Evolutionary conservation across 2,329 filamentous ascomycete species (phyloP).

Genomic region (Monilinia fructigena): DNA sequence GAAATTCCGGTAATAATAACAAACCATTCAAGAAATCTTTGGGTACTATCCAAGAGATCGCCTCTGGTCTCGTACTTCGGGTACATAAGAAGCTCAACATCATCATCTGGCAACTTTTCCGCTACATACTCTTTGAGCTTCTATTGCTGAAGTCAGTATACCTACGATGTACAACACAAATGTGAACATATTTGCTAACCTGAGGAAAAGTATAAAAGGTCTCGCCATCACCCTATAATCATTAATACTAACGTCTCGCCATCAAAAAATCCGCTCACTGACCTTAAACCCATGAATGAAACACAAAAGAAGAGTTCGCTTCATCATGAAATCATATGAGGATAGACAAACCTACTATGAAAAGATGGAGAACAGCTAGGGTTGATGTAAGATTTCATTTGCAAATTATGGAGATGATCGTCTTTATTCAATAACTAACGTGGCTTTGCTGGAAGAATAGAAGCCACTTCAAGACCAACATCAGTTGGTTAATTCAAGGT

Average conservation of each 20-base stretch:
- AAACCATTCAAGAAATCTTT: slow-evolving; percentile 55
- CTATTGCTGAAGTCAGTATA: slow-evolving; percentile 29
- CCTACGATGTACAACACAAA: background rate
- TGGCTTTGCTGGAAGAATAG: background rate
- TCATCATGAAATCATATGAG: slow-evolving; percentile 40
- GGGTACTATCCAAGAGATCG: slow-evolving; percentile 56
- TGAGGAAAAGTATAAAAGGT: slow-evolving; percentile 68
- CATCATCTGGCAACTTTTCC: slow-evolving; percentile 58
- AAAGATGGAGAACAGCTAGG: slow-evolving; percentile 1
- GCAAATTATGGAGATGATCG: slow-evolving; percentile 14
- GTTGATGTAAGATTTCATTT: background rate
- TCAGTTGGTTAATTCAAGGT: slow-evolving; percentile 4
- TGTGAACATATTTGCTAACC: slow-evolving; percentile 33
- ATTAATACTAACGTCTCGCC: background rate
- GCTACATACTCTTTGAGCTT: slow-evolving; percentile 60
- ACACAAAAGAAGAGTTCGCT: slow-evolving; percentile 64
- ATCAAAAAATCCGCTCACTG: background rate
- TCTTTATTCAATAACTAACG: background rate
- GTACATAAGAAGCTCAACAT: slow-evolving; percentile 62
- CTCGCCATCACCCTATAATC: slow-evolving; percentile 55
- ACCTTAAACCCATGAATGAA: slow-evolving; percentile 72
- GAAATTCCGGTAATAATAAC: background rate
- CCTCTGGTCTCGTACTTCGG: slow-evolving; percentile 72
- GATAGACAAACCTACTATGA: background rate
- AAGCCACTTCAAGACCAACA: background rate